Base-by-base conservation (phyloP, 371 early-diverging fungal genomes). In the Actinomortierella wolfii region DNA sequence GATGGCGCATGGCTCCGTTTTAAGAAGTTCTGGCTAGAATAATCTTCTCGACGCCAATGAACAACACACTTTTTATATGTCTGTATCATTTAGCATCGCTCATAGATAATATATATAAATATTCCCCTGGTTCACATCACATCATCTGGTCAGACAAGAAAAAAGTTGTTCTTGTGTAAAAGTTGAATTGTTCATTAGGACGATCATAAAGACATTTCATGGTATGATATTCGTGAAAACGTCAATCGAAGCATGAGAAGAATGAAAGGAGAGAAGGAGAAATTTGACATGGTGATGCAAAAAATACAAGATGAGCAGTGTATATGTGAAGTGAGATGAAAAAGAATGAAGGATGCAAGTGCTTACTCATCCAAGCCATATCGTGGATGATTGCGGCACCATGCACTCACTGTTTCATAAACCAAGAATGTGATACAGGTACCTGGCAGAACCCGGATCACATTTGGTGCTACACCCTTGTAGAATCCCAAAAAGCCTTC, bases 381-480 rank as follows among this genome's bases (percentile, higher is more conserved):
- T 23, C 67, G 71, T 60, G 84, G 83, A 61, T 84, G 86, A 17
- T 76, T 67, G 45, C 87, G 88, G 69, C 92, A 85, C 59, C 82
- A 86, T n/a, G 84, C 84, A n/a, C 80, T 80, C 42, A 92, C 70
- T 41, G 88, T 91, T 78, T 98, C 99, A 71, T 98, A 98, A 0
- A 95, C 95, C 18, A 89, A 82, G 83, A 97, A 97, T 1, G 98
- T 98, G 23, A 98, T 89, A 58, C 93, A 91, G 4, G 97, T 96
- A 5, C 97, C 97, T 0, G 99, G 99, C 34, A 97, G 78, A 1
- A 98, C 97, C 17, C 97, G 85, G 14, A 96, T 73, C 18, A 95
- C 79, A 56, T 89, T 93, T 0, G 96, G 92, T 1, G 91, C 94
- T 59, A 97, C 79, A 0, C 99, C 99, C 78, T 96, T 96, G 85